Base-by-base conservation (phyloP, 2,329 filamentous ascomycete species). In the Diplodia mutila region DNA sequence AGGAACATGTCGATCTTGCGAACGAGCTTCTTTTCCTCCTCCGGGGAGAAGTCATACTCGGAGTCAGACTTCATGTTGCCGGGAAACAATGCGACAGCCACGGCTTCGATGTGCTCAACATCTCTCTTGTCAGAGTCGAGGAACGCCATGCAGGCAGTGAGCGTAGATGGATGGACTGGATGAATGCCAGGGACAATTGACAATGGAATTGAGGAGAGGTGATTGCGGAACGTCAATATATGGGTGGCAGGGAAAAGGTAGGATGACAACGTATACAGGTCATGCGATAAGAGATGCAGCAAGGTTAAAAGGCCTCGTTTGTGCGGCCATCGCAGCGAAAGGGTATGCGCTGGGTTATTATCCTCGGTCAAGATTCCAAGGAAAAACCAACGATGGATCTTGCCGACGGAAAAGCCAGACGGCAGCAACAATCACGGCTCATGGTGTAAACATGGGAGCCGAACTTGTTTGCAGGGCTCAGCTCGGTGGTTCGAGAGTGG, bases 1-100 rank as follows among this genome's bases (percentile, higher is more conserved):
- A 85, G 75, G 39, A 75, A 80, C 11, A 81, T 65, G 69, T 85
- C 83, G 66, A 79, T 76, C 63, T 81, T 80, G n/a, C 80, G 73
- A 32, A 85, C 78, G 4, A 84, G 71, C 23, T 80, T 78, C 69
- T 81, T 83, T 68, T 80, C 76, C 73, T 80, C 80, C 71, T 79
- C 68, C 2, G 57, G 39, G 5, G 57, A 34, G 34, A 32, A 61
- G n/a, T 46, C 55, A 8, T 27, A 11, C 6, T 59, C 37, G 21
- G 12, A 9, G 14, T 46, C 32, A n/a, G 34, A 16, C 27, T 48
- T 49, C 18, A 61, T 49, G 9, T 23, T 27, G 9, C 49, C 57
- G 25, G 16, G 18, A 16, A 6, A 18, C n/a, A 25, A 23, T 4
- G 9, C 7, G 14, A 6, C 14, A 3, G 55, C 18, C 18, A 61